Evolutionary conservation across 805 yeast genomes (phyloP).

Genomic region (Candida michaelii): DNA sequence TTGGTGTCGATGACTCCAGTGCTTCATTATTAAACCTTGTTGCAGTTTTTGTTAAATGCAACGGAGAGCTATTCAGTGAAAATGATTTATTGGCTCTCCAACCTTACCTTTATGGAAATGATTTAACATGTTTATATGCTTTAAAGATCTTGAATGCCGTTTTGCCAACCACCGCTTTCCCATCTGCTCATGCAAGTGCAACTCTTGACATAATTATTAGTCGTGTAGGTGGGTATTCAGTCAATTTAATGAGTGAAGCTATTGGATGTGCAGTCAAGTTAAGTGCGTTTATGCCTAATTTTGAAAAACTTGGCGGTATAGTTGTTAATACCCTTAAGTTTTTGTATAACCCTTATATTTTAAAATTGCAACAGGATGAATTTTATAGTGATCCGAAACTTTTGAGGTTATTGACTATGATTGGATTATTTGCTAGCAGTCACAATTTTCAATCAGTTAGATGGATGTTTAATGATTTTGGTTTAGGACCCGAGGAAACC

Average conservation of each 20-base stretch:
- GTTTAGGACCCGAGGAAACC: constrained; percentile 52
- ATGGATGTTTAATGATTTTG: constrained; percentile 30
- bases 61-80: constrained; percentile 55
- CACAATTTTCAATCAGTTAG: constrained; percentile 58
- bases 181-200: constrained; percentile 49
- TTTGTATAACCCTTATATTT: constrained; percentile 19
- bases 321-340: neutral
- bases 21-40: neutral
- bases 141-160: constrained; percentile 55
- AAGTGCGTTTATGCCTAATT: constrained; percentile 46
- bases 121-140: constrained; percentile 45
- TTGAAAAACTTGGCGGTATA: constrained; percentile 47
- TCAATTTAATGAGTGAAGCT: constrained; percentile 67
- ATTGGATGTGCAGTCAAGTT: constrained; percentile 67
- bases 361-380: constrained; percentile 13
- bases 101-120: constrained; percentile 54
- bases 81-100: constrained; percentile 67
- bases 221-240: constrained; percentile 58
- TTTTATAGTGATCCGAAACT: constrained; percentile 44
- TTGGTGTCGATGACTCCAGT: neutral
- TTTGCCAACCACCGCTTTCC: constrained; percentile 47
- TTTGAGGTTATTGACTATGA: constrained; percentile 55
- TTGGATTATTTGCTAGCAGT: constrained; percentile 70
- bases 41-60: constrained; percentile 48
- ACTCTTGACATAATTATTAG: constrained; percentile 54